phyloP scores from a whole-genome alignment of 306 rosid genomes.

The Casuarina equisetifolia region DNA sequence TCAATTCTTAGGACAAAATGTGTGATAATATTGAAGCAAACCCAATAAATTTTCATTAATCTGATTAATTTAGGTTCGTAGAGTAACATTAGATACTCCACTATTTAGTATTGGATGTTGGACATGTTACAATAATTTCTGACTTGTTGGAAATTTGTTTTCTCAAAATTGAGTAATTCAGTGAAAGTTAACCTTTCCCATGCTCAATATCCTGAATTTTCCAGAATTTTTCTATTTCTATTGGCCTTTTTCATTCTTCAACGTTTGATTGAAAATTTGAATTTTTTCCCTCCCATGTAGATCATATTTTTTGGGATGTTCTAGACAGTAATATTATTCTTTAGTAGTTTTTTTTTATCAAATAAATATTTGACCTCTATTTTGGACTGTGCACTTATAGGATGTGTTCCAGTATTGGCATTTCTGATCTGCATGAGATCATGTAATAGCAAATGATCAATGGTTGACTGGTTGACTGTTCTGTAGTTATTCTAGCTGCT shows the following conservation, averaged over 20 bases:
- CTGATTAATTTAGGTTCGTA: background rate
- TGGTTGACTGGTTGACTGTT: conserved; percentile 23
- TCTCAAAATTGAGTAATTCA: background rate
- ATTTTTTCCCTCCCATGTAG: background rate
- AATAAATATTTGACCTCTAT: background rate
- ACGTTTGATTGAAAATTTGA: background rate
- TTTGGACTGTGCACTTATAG: background rate
- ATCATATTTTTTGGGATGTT: background rate
- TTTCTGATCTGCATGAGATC: conserved; percentile 5
- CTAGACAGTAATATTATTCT: background rate
- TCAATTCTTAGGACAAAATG: background rate
- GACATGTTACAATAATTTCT: background rate
- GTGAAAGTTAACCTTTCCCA: background rate
- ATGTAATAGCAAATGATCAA: conserved; percentile 1
- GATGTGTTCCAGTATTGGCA: conserved; percentile 1
- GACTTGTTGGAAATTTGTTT: background rate
- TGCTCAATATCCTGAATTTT: background rate
- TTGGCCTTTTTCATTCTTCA: background rate
- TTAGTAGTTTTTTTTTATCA: background rate
- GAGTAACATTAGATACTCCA: background rate
- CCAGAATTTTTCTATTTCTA: background rate
- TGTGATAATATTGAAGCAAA: background rate
- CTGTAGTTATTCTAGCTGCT: conserved; percentile 81
- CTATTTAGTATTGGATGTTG: background rate
- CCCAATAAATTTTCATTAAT: background rate